Conservation (phyloP, 345 rosid species). For the Populus tremula region DNA sequence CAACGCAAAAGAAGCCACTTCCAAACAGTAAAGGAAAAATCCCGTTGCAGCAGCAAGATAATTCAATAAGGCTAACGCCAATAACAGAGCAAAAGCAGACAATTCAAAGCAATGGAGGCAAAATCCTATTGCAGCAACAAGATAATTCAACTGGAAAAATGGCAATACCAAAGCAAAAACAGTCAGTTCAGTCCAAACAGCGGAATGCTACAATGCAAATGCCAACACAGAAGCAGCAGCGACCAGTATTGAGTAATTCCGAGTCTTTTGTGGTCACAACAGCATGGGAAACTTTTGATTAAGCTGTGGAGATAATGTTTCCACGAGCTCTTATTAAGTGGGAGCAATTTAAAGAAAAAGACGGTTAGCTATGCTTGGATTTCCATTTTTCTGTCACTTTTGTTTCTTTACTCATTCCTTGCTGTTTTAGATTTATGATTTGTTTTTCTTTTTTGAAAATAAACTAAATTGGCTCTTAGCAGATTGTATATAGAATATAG, state of each 20-base stretch:
- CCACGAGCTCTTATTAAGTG: neutral
- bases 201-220: neutral
- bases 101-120: neutral
- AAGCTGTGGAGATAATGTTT: neutral
- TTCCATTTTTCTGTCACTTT: neutral
- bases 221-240: slow-evolving; percentile 9
- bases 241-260: neutral
- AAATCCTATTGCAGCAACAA: neutral
- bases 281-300: slow-evolving; percentile 35
- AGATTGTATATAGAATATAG: slow-evolving; percentile 17
- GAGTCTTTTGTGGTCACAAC: slow-evolving; percentile 21
- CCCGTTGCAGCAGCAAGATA: slow-evolving; percentile 6
- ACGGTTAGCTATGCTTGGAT: neutral
- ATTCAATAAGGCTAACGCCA: neutral
- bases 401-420: neutral
- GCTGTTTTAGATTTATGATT: neutral
- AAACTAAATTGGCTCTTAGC: slow-evolving; percentile 5
- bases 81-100: neutral
- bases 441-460: neutral
- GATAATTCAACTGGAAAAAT: neutral
- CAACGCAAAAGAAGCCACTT: neutral
- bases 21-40: slow-evolving; percentile 13
- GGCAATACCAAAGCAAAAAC: neutral
- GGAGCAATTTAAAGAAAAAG: neutral
- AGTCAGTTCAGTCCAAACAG: neutral